Percentiles rank a stretch among this genome's conserved stretches.
These are phyloP conservation scores for Emmonsia crescens DNA, from an alignment of 2,329 filamentous ascomycete genomes.

Conservation along the genomic window DNA sequence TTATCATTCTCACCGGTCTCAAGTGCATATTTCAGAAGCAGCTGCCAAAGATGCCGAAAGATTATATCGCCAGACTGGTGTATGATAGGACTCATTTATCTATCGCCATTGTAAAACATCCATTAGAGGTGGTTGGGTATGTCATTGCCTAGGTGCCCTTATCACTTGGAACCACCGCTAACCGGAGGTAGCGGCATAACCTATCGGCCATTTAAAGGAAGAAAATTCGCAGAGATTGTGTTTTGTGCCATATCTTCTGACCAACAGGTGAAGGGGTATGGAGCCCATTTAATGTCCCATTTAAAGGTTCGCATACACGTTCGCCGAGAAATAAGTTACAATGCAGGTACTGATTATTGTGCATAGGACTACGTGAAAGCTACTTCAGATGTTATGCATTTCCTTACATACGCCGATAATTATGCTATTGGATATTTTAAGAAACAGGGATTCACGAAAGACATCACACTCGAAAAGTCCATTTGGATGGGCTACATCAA, in stretches of 20 bases:
- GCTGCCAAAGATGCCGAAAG: constrained; percentile 97
- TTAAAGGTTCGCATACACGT: constrained; percentile 52
- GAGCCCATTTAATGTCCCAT: constrained; percentile 95
- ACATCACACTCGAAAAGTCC: constrained; percentile 80
- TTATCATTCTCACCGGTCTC: constrained; percentile 87
- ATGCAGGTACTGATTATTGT: constrained; percentile 9
- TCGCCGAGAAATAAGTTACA: neutral
- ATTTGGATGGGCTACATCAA: constrained; percentile 99
- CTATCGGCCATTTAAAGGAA: constrained; percentile 84
- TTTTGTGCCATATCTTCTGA: constrained; percentile 97
- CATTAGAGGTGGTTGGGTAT: constrained; percentile 73
- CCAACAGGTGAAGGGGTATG: constrained; percentile 97
- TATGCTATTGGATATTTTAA: constrained; percentile 99
- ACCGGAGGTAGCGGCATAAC: constrained; percentile 67
- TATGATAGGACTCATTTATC: constrained; percentile 95
- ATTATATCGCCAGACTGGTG: constrained; percentile 93
- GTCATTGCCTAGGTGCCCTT: constrained; percentile 13
- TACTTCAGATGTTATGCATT: constrained; percentile 95
- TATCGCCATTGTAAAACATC: constrained; percentile 95
- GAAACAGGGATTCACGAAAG: constrained; percentile 97
- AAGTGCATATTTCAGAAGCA: constrained; percentile 99
- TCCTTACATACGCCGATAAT: constrained; percentile 96
- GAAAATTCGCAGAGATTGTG: constrained; percentile 93
- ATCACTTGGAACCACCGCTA: constrained; percentile 6
- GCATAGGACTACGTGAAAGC: constrained; percentile 80